Percentiles rank a stretch among this genome's conserved stretches.
These are phyloP conservation scores for Sutorius australiensis DNA, from an alignment of 768 basidiomycete species.

Conservation along the genomic window DNA sequence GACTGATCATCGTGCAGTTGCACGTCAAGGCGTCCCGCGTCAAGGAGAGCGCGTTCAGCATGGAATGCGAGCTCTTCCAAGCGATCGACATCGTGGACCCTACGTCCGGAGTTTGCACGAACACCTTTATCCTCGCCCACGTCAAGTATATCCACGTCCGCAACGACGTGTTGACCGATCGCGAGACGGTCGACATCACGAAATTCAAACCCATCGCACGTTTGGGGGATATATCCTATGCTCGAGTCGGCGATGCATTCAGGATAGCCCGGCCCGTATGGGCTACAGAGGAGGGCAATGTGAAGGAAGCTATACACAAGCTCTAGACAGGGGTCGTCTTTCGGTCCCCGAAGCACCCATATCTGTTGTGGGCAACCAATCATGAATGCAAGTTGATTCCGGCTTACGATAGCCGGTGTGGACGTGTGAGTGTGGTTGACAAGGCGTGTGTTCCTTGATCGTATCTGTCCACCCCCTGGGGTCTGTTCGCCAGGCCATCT, in stretches of 20 bases:
- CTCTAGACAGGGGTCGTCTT: neutral
- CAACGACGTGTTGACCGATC: constrained; percentile 37
- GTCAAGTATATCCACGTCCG: constrained; percentile 43
- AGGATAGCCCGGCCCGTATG: constrained; percentile 24
- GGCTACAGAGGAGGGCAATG: constrained; percentile 15
- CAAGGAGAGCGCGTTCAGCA: constrained; percentile 45
- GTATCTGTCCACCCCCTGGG: no score
- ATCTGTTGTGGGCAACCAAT: neutral
- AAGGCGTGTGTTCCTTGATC: no score
- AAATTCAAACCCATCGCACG: constrained; percentile 35
- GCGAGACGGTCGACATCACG: constrained; percentile 34
- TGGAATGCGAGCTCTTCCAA: constrained; percentile 40
- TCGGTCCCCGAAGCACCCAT: neutral
- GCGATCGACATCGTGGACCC: constrained; percentile 36
- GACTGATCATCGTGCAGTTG: constrained; percentile 20
- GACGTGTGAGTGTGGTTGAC: no score
- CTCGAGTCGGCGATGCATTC: constrained; percentile 27
- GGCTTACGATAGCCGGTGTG: no score
- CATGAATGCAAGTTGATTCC: no score
- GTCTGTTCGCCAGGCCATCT: no score
- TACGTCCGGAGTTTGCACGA: constrained; percentile 21
- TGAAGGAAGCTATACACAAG: neutral
- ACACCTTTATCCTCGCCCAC: constrained; percentile 37
- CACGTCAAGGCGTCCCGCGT: constrained; percentile 40
- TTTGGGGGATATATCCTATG: constrained; percentile 40